Evolutionary conservation across 495 filamentous ascomycete genomes (phyloP).

Genomic region (Penicillium angulare): DNA sequence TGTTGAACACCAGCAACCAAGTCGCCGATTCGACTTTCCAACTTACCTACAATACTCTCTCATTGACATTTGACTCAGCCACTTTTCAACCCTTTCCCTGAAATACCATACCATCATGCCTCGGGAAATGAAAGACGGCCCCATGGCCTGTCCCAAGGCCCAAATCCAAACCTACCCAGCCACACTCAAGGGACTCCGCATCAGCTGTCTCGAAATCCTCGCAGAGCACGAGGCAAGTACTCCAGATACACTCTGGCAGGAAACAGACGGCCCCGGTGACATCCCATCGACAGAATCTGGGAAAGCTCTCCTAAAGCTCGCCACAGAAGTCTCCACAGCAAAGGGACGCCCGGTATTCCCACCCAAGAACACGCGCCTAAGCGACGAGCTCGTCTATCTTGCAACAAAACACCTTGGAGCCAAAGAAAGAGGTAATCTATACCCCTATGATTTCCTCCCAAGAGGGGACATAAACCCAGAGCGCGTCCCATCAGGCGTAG

Average conservation of each 20-base stretch:
- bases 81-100: too few relatives aligned
- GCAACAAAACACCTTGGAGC: conserved; percentile 12
- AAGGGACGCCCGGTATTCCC: conserved; percentile 9
- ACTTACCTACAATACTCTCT: too few relatives aligned
- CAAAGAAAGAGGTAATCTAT: neutral
- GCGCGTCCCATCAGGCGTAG: conserved; percentile 13
- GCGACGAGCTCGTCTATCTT: conserved; percentile 25
- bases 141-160: neutral
- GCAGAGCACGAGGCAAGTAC: neutral
- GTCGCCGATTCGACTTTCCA: too few relatives aligned
- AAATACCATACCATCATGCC: too few relatives aligned
- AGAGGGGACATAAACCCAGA: conserved; percentile 12
- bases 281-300: neutral
- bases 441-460: conserved; percentile 18
- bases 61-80: too few relatives aligned
- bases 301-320: neutral
- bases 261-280: neutral
- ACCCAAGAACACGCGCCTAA: conserved; percentile 12
- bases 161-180: neutral
- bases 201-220: neutral
- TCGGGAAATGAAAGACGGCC: neutral
- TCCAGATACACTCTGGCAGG: neutral
- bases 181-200: neutral
- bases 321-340: neutral
- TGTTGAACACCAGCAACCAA: too few relatives aligned